Conservation (phyloP, 495 filamentous ascomycete species). For the Lepraria neglecta region DNA sequence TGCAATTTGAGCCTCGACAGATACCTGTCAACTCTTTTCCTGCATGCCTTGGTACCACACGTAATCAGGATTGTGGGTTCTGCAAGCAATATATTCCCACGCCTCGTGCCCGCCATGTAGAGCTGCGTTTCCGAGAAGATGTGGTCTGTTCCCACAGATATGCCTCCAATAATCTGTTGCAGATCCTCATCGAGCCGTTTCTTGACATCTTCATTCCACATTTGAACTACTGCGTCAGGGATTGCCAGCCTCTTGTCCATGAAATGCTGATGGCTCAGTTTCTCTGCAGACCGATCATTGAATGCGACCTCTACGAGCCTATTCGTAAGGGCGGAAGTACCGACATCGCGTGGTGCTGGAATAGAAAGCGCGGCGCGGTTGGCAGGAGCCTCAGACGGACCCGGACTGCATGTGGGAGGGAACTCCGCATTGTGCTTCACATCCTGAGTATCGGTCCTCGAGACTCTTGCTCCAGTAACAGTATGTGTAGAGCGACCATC, state of each 20-base stretch:
- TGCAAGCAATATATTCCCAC: not conserved
- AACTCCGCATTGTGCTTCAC: no score
- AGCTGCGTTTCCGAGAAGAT: constrained; percentile 8
- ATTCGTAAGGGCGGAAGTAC: not conserved
- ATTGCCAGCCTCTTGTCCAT: constrained; percentile 1
- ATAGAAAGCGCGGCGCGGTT: no score
- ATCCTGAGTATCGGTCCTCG: not conserved
- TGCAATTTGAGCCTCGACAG: constrained; percentile 1
- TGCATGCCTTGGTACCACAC: constrained; percentile 9
- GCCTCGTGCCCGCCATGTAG: constrained; percentile 11
- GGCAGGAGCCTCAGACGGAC: no score
- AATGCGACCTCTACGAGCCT: not conserved
- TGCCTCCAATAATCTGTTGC: not conserved
- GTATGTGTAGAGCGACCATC: not conserved
- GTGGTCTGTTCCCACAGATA: not conserved
- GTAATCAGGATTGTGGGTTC: constrained; percentile 11
- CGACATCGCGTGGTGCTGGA: no score
- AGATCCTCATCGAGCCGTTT: constrained; percentile 6
- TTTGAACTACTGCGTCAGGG: not conserved
- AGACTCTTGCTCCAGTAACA: not conserved
- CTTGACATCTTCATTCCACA: constrained; percentile 9
- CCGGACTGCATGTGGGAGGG: no score
- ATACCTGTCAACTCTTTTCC: not conserved
- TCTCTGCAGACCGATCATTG: not conserved
- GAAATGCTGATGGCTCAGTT: not conserved